Base-by-base conservation (phyloP, 2,329 filamentous ascomycete species). In the Ceratocystis variospora region DNA sequence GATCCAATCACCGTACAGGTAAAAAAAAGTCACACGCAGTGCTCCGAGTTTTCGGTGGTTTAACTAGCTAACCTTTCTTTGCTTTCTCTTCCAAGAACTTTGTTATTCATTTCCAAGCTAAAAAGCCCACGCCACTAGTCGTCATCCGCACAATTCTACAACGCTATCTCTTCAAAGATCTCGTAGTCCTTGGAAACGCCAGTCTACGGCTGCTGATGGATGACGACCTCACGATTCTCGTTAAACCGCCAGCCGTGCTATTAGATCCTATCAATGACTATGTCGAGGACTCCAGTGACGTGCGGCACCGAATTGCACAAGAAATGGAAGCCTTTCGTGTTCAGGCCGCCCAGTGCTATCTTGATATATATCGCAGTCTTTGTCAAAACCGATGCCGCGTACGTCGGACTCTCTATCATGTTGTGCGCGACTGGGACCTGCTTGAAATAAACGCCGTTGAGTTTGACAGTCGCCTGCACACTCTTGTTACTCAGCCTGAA, bases 301-400 rank as follows among this genome's bases (percentile, higher is more conserved):
- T 87, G 8, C 83, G 90, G 12, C 88, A 89, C 70, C 80, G 85
- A 69, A 85, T 93, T 68, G 84, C 89, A 0, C 79, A 84, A 64
- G 80, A 86, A 63, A 90, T 96, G 81, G 88, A 96, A 70, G 72
- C 79, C 0, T 87, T 87, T 71, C 80, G 85, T 12, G 78, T 82
- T 68, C 77, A 81, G 33, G 81, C 83, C 0, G 83, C 81, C 4
- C 79, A 90, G 74, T 85, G 87, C 0, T 96, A 91, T 72, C 78
- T 96, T 19, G 92, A 96, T 70, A 81, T 95, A 17, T 87, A 94
- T 71, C 85, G 91, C 61, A 87, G 89, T 6, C 80, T 94, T 19
- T 96, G 91, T 71, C 89, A 97, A 73, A 99, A 97, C 72, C 82
- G 91, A 64, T 95, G 90, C 73, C 87, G 94, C 1, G 85, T 96